phyloP scores from a whole-genome alignment of 306 rosid genomes.

The Canavalia gladiata region DNA sequence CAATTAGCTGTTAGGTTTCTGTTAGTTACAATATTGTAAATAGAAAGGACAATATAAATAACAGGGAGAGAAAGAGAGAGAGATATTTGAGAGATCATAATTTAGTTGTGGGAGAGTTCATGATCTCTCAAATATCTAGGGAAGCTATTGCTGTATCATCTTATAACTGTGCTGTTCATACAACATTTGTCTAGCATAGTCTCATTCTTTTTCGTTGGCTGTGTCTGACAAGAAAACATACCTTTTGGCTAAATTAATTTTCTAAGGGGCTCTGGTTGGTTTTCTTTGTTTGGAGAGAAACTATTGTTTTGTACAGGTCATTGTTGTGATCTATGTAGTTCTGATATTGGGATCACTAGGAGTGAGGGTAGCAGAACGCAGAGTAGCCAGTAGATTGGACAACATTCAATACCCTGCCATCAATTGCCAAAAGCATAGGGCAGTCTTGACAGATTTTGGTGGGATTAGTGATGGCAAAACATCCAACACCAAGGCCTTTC shows the following conservation, averaged over 20 bases:
- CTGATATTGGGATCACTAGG: constrained; percentile 39
- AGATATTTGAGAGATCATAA: too few species aligned
- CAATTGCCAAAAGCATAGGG: constrained; percentile 69
- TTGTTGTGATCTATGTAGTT: constrained; percentile 1
- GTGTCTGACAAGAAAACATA: too few species aligned
- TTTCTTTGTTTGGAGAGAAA: not conserved
- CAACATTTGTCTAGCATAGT: not conserved
- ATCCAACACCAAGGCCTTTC: constrained; percentile 72
- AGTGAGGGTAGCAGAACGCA: constrained; percentile 48
- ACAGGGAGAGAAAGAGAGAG: too few species aligned
- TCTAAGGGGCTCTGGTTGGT: not conserved
- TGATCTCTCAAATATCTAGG: too few species aligned
- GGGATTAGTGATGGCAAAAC: constrained; percentile 85
- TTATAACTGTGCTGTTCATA: not conserved
- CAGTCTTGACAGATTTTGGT: constrained; percentile 73
- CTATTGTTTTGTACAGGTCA: constrained; percentile 39
- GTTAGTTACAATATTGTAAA: too few species aligned
- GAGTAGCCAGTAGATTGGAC: not conserved
- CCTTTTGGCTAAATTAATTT: too few species aligned
- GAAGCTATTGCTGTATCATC: too few species aligned
- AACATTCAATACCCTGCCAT: constrained; percentile 44
- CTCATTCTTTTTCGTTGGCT: not conserved
- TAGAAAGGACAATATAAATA: too few species aligned
- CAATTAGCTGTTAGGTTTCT: too few species aligned
- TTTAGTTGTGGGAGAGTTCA: too few species aligned